phyloP scores from a whole-genome alignment of 306 rosid species.

The Amphicarpaea edgeworthii region DNA sequence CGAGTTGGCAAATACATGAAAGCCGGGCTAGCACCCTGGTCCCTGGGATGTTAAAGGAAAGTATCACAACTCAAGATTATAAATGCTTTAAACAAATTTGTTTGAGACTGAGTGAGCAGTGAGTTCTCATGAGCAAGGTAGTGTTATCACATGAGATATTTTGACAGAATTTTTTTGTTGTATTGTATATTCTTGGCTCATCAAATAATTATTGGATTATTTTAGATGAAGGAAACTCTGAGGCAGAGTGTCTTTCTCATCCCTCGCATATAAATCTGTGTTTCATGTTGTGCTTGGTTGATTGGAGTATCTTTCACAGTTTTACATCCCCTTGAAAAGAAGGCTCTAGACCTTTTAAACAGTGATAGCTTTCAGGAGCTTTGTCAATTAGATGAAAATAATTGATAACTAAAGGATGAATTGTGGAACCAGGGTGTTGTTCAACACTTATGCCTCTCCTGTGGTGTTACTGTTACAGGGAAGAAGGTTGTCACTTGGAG shows the following conservation, averaged over 20 bases:
- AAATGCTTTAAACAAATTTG: slow-evolving; percentile 9
- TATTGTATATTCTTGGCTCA: slow-evolving; percentile 28
- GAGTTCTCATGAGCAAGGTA: slow-evolving; percentile 17
- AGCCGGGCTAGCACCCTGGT: not conserved
- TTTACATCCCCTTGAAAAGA: not conserved
- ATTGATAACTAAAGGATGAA: not conserved
- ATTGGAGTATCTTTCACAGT: not conserved
- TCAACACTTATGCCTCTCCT: not conserved
- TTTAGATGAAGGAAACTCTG: slow-evolving; percentile 19
- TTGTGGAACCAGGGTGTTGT: not conserved
- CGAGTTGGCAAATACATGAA: not conserved
- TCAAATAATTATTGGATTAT: slow-evolving; percentile 15
- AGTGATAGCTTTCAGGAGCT: not conserved
- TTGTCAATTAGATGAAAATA: not conserved
- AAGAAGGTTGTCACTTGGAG: not conserved
- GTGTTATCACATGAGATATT: not conserved
- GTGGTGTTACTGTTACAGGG: not conserved
- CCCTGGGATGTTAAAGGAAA: slow-evolving; percentile 8
- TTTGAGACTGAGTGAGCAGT: not conserved
- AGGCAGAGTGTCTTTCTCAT: not conserved
- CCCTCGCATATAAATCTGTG: not conserved
- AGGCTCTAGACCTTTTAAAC: not conserved
- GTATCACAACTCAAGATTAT: not conserved
- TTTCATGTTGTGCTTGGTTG: not conserved
- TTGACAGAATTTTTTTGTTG: slow-evolving; percentile 22